phyloP scores from a whole-genome alignment of 495 filamentous ascomycete genomes.

The Tuber umbilicatum region DNA sequence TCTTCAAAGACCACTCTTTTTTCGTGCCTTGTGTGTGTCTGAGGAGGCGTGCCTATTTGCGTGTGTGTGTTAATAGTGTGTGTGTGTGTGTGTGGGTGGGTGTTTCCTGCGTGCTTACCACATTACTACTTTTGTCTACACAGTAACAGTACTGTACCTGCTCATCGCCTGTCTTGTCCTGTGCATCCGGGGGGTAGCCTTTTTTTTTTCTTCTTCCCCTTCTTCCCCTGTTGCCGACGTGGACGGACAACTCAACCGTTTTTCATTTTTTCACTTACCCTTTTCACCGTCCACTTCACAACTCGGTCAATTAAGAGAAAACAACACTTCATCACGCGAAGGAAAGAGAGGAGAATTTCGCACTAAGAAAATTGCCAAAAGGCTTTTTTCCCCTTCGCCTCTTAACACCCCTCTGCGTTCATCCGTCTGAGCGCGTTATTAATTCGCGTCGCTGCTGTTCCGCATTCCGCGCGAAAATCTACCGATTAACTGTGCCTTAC shows the following conservation, averaged over 20 bases:
- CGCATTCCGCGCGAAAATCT: constrained; percentile 2
- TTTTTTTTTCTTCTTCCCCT: background rate
- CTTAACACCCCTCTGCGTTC: background rate
- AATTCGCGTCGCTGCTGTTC: constrained; percentile 2
- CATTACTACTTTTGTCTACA: background rate
- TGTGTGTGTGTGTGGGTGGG: background rate
- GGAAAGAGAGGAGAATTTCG: background rate
- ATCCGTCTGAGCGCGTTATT: constrained; percentile 5
- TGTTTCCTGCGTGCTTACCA: background rate
- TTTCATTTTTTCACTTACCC: constrained; percentile 2
- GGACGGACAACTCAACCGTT: constrained; percentile 4
- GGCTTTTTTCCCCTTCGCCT: background rate
- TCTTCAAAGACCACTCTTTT: background rate
- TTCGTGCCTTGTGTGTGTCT: background rate
- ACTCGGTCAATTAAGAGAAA: background rate
- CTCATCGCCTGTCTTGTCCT: constrained; percentile 1
- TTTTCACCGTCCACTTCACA: background rate
- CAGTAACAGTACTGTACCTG: background rate
- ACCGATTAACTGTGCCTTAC: constrained; percentile 4
- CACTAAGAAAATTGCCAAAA: background rate
- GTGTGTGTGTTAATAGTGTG: background rate
- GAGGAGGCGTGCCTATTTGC: background rate
- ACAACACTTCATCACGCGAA: constrained; percentile 5
- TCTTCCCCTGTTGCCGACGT: constrained; percentile 5
- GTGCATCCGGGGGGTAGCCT: background rate